phyloP scores from a whole-genome alignment of 805 yeast species.

The Pichia nanzhaoensis region DNA sequence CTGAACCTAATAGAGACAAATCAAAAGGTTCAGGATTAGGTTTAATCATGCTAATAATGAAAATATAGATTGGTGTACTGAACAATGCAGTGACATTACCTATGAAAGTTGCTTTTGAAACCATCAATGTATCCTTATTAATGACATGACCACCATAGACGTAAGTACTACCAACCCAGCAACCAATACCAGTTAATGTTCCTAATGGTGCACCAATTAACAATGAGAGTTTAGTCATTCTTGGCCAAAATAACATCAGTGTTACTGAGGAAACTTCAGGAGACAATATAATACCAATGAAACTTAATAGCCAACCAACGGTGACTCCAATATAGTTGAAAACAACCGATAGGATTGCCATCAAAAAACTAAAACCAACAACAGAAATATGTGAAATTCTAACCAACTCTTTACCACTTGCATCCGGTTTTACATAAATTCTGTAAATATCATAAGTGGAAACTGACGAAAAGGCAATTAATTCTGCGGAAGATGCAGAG shows the following conservation, averaged over 20 bases:
- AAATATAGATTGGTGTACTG: constrained; percentile 25
- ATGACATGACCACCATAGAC: constrained; percentile 22
- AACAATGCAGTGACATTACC: constrained; percentile 27
- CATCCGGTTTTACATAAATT: constrained; percentile 34
- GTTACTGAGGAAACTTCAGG: constrained; percentile 33
- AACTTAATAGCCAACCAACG: constrained; percentile 35
- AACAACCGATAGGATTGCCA: constrained; percentile 33
- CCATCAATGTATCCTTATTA: constrained; percentile 23
- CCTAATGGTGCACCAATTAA: constrained; percentile 42
- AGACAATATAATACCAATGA: constrained; percentile 34
- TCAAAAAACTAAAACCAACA: constrained; percentile 37
- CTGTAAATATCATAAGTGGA: constrained; percentile 36
- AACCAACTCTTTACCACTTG: constrained; percentile 34
- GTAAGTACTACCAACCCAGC: constrained; percentile 32
- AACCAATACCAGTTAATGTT: constrained; percentile 46
- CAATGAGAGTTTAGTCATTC: constrained; percentile 23
- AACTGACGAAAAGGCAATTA: constrained; percentile 36
- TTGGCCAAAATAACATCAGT: constrained; percentile 33
- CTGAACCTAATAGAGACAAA: constrained; percentile 15
- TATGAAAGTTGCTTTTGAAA: constrained; percentile 22
- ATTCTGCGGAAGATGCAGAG: constrained; percentile 37
- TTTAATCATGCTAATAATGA: constrained; percentile 24
- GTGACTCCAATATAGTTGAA: constrained; percentile 38
- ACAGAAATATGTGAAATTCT: constrained; percentile 30
- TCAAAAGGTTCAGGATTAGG: constrained; percentile 30